Base-by-base conservation (phyloP, 2,329 filamentous ascomycete genomes). In the Pyrenochaeta sp. region DNA sequence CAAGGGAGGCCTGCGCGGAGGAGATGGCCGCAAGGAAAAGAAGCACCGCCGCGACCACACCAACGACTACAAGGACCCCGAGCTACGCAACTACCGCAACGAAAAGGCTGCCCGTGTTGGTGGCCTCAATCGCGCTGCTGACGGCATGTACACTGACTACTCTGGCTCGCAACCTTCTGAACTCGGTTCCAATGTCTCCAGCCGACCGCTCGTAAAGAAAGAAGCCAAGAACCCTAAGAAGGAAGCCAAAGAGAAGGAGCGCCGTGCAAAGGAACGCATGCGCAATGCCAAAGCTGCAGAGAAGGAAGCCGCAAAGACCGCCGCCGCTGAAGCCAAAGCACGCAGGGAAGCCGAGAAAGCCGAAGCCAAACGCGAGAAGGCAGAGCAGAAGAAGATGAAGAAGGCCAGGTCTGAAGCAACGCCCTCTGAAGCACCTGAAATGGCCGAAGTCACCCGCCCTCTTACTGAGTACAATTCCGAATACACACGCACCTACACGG, bases 101-200 rank as follows among this genome's bases (percentile, higher is more conserved):
- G 94, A 98, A 78, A 91, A 89, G 74, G 81, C 92, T 1, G 94
- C 94, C 0, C 85, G 90, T 45, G 92, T 98, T 1, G 94, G 94
- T 31, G 94, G 94, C 17, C 80, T 98, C 74, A 98, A 98, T 78
- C 88, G 89, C 66, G 83, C 90, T 63, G 83, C 88, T 37, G 94
- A 97, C 64, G 90, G 88, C 56, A 90, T 87, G 54, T 81, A 86
- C 61, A 96, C 91, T 83, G 90, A 96, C 71, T 91, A 90, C 75
- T 89, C 88, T 41, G 65, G 43, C 87, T 88, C 87, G 32, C 84
- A 82, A 63, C 81, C 86, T 45, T 83, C 86, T 56, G 84, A 90
- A 60, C 81, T 89, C 33, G 72, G 75, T 66, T 78, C 78, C 50
- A 77, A 81, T 27, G 64, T 77, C 60, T 77, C 75, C 30, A 60